Evolutionary conservation across 2,329 filamentous ascomycete species (phyloP).

Genomic region (Sporothrix sp.): DNA sequence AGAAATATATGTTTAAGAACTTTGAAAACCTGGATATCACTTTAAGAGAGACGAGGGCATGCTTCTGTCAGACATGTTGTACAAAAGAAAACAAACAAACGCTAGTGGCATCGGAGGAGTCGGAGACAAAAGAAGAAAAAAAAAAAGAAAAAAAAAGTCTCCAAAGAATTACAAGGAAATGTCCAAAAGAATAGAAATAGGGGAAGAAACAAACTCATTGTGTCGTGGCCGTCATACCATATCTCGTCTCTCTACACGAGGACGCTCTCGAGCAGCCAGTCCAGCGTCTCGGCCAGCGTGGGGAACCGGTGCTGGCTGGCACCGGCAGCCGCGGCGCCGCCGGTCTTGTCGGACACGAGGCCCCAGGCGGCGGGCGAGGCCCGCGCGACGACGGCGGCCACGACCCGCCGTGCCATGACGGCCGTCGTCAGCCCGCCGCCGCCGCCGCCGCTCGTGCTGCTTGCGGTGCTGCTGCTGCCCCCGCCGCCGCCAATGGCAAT

Average conservation of each 20-base stretch:
- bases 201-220: not conserved
- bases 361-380: not conserved
- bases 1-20: not conserved
- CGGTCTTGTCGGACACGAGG: not conserved
- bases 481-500: conserved; percentile 24
- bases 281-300: conserved; percentile 34
- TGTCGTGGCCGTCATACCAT: too few relatives aligned
- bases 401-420: not conserved
- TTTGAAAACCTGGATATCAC: too few relatives aligned
- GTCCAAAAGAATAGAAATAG: not conserved
- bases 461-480: not conserved
- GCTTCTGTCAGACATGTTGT: too few relatives aligned
- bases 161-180: too few relatives aligned
- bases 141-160: not conserved
- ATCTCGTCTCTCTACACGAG: conserved; percentile 28
- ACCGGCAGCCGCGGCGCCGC: conserved; percentile 11
- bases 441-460: not conserved
- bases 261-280: conserved; percentile 35
- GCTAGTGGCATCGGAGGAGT: not conserved
- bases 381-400: not conserved
- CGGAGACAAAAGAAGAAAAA: not conserved
- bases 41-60: too few relatives aligned
- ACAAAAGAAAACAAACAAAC: not conserved
- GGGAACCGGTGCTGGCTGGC: conserved; percentile 21
- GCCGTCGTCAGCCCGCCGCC: not conserved